Percentiles rank a stretch among this genome's conserved stretches.
Evolutionary conservation across 805 yeast genomes (phyloP).

Genomic region (Wickerhamomyces chambardii): DNA sequence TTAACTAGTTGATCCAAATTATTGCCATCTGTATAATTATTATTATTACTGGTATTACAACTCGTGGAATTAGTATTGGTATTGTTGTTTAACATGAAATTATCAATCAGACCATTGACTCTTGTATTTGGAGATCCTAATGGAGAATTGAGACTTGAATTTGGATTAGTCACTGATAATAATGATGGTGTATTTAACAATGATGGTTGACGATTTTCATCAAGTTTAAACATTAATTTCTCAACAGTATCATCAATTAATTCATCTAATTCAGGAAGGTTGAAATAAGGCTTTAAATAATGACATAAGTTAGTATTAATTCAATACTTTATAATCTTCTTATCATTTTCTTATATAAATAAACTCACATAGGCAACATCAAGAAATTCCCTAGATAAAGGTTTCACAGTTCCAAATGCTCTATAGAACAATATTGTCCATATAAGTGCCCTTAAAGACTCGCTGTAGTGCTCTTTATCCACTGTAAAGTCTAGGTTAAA

Average conservation of each 20-base stretch:
- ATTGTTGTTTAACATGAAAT: not conserved
- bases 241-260: conserved; percentile 26
- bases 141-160: conserved; percentile 5
- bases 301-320: not conserved
- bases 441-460: conserved; percentile 46
- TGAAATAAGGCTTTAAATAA: conserved; percentile 27
- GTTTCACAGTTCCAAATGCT: conserved; percentile 54
- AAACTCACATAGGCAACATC: conserved; percentile 41
- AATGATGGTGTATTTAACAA: not conserved
- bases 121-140: conserved; percentile 10
- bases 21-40: no score
- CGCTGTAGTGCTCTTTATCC: conserved; percentile 45
- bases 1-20: no score
- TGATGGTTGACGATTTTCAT: conserved; percentile 2
- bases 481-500: conserved; percentile 36
- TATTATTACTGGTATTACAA: no score
- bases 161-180: not conserved
- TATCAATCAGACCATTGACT: no score
- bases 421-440: conserved; percentile 65
- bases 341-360: no score
- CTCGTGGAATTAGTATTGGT: not conserved
- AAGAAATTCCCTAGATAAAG: conserved; percentile 44
- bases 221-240: conserved; percentile 19
- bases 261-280: conserved; percentile 38
- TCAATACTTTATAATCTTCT: no score